A percentile compares a stretch with the other conserved stretches of the same genome.
Evolutionary conservation across 2,329 filamentous ascomycete species (phyloP).

Genomic region (Xylaria sp.): DNA sequence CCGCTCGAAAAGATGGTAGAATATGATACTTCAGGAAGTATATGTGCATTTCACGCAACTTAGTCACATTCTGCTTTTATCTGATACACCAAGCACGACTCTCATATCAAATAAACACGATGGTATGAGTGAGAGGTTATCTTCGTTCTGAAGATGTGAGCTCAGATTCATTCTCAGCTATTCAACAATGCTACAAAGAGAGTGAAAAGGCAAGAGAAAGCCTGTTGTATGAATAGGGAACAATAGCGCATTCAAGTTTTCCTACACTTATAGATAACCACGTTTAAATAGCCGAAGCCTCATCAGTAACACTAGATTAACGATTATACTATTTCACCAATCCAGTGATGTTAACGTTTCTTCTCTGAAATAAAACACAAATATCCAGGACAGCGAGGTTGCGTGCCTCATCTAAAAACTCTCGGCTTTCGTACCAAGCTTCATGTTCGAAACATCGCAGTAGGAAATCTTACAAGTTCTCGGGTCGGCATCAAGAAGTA

Average conservation of each 20-base stretch:
- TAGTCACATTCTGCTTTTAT: neutral
- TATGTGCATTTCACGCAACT: neutral
- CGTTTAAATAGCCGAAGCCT: no score
- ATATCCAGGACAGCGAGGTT: neutral
- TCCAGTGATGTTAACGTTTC: neutral
- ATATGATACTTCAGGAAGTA: neutral
- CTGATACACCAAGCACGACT: neutral
- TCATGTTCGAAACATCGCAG: neutral
- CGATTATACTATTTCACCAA: neutral
- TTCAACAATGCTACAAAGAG: neutral
- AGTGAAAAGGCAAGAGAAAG: neutral
- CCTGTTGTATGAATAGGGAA: no score
- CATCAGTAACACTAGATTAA: neutral
- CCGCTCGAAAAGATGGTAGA: neutral
- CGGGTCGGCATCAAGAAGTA: neutral
- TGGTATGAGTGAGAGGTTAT: no score
- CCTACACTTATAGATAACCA: neutral
- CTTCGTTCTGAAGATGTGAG: neutral
- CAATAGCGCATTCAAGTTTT: neutral
- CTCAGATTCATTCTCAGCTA: neutral
- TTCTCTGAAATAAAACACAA: neutral
- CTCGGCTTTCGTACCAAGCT: neutral
- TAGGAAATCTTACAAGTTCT: neutral
- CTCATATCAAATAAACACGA: neutral
- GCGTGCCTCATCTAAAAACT: no score